Evolutionary conservation across 2,329 filamentous ascomycete genomes (phyloP), one percentile per base, ranked within the genome.

Genomic region (Alternaria conjuncta): DNA sequence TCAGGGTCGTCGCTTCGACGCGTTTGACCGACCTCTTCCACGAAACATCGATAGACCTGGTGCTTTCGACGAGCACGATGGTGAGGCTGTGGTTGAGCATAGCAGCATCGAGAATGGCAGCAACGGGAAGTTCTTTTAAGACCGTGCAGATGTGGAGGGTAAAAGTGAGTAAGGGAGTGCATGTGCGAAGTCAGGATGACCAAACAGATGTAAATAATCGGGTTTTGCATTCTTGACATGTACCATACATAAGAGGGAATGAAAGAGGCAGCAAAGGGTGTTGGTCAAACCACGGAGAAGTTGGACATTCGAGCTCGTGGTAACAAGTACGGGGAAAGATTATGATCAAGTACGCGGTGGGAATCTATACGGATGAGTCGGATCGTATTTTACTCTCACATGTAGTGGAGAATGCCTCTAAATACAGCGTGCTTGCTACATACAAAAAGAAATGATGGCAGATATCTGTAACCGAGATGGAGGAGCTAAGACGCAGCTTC

Each of bases 1-100:
- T 18, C 84, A 81, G n/a, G 89, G 90, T 3, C 81, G 81, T 45
- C 84, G 86, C 6, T 95, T 94, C 75, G 86, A 88, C 73, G 90
- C 88, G 5, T 81, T 93, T 4, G 91, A 94, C 75, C 70, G 71
- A n/a, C 75, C 77, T 18, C 65, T 76, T 23, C 72, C 75, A 3
- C 63, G 46, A 18, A 55, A 53, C 8, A 44, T 58, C 28, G 15
- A 60, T 1, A 63, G 30, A 5, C 56, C 64, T 23, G 69, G 70
- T 32, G 53, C 66, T 3, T 63, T 70, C 26, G 74, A 76, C 10
- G 72, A 72, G 2, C 68, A 71, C 11, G 77, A 78, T 47, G 57
- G 67, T 21, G 72, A 73, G 51, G 47, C 67, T 5, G 77, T 77
- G 3, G 32, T 77, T 8, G 74, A 72, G 44, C 63, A 71, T 12